Evolutionary conservation across 306 rosid genomes (phyloP).

Genomic region (Rosa persica): DNA sequence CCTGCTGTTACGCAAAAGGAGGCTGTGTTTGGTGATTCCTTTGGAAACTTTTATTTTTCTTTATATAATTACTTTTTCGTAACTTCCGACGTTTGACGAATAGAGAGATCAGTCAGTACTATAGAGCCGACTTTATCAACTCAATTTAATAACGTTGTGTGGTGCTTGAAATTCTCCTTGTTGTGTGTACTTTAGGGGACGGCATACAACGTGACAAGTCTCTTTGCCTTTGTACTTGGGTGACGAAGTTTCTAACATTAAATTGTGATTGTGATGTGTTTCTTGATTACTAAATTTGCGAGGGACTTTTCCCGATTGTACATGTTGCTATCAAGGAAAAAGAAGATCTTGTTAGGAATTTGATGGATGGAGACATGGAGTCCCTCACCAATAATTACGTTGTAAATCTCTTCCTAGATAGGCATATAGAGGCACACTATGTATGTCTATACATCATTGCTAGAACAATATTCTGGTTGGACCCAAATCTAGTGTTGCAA

Average conservation of each 20-base stretch:
- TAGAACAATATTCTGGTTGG: neutral
- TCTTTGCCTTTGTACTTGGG: neutral
- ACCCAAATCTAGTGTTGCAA: neutral
- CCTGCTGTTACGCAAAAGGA: conserved; percentile 33
- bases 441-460: neutral
- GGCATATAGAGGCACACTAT: neutral
- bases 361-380: neutral
- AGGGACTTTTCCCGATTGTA: neutral
- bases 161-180: conserved; percentile 2
- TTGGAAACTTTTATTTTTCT: neutral
- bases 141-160: neutral
- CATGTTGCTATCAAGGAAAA: neutral
- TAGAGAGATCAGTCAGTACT: neutral
- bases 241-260: neutral
- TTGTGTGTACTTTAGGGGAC: neutral
- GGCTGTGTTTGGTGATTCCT: conserved; percentile 38
- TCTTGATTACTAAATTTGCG: neutral
- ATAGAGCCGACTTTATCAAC: neutral
- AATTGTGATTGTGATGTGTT: neutral
- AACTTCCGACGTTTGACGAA: conserved; percentile 16
- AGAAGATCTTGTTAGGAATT: neutral
- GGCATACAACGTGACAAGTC: neutral
- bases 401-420: neutral
- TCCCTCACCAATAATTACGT: neutral
- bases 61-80: neutral